phyloP scores from a whole-genome alignment of 78 protist species.

The Planoprotostelium fungivorum region DNA sequence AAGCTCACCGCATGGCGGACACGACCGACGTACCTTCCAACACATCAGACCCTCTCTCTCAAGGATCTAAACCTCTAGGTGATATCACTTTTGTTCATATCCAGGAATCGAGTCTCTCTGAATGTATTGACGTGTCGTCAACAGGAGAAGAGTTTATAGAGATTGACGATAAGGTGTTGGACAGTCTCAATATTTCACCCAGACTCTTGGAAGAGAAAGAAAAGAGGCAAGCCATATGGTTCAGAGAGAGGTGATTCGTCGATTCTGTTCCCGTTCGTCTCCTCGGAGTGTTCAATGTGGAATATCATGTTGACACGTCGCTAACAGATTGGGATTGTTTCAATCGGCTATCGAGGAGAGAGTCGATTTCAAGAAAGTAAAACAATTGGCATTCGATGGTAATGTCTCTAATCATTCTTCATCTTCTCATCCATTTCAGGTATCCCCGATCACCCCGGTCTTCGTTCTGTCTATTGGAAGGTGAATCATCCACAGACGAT shows the following conservation, averaged over 20 bases:
- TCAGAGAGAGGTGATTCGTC: not conserved
- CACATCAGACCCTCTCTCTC: too few species aligned
- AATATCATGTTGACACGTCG: not conserved
- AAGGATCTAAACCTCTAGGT: too few species aligned
- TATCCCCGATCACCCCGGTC: slow-evolving; percentile 56
- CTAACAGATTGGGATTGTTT: not conserved
- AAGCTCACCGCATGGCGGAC: too few species aligned
- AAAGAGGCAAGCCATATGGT: not conserved
- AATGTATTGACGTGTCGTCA: too few species aligned
- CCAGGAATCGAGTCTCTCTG: too few species aligned
- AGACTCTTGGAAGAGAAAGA: not conserved
- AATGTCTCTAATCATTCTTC: too few species aligned
- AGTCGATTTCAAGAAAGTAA: not conserved
- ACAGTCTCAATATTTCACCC: not conserved
- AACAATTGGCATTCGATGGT: not conserved
- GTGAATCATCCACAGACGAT: not conserved
- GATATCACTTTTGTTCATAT: too few species aligned
- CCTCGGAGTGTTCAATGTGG: not conserved
- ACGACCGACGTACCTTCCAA: too few species aligned
- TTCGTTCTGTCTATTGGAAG: slow-evolving; percentile 64
- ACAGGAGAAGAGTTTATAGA: not conserved
- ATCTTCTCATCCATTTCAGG: slow-evolving; percentile 9
- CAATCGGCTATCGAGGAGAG: not conserved
- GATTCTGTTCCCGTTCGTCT: too few species aligned
- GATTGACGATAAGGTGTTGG: not conserved